Evolutionary conservation across 2,329 filamentous ascomycete genomes (phyloP).

Genomic region (Sarocladium kiliense): DNA sequence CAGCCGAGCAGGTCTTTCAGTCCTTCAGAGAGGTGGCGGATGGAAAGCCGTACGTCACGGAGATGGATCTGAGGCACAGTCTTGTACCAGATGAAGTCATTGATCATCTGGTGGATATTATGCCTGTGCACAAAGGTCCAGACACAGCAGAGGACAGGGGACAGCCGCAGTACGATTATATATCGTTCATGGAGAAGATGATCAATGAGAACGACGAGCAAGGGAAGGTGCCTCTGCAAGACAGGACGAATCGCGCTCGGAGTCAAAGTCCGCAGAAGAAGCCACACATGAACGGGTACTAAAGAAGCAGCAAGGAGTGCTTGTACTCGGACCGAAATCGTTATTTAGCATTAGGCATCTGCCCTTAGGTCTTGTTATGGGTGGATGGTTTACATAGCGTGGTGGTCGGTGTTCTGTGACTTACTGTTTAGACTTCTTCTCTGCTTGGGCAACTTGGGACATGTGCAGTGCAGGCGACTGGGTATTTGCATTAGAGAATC

Average conservation of each 20-base stretch:
- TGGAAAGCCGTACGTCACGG: constrained; percentile 97
- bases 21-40: constrained; percentile 96
- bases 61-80: constrained; percentile 91
- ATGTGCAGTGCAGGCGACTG: background rate
- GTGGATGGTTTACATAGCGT: constrained; percentile 4
- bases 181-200: constrained; percentile 91
- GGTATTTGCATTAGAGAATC: background rate
- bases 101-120: constrained; percentile 81
- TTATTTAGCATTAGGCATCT: background rate
- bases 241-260: constrained; percentile 27
- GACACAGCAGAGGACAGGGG: constrained; percentile 83
- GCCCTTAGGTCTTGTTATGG: background rate
- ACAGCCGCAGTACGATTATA: constrained; percentile 88
- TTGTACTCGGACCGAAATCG: background rate
- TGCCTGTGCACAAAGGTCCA: constrained; percentile 78
- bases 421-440: background rate
- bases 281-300: constrained; percentile 28
- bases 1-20: constrained; percentile 96
- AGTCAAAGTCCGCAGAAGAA: constrained; percentile 27
- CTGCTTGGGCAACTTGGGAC: background rate
- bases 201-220: constrained; percentile 44
- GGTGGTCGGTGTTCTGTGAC: background rate
- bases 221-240: constrained; percentile 25
- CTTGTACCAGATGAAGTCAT: constrained; percentile 97
- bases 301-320: background rate